These are phyloP conservation scores for Aureobasidium sp. DNA, from an alignment of 2,329 filamentous ascomycete species.

Conservation along the genomic window DNA sequence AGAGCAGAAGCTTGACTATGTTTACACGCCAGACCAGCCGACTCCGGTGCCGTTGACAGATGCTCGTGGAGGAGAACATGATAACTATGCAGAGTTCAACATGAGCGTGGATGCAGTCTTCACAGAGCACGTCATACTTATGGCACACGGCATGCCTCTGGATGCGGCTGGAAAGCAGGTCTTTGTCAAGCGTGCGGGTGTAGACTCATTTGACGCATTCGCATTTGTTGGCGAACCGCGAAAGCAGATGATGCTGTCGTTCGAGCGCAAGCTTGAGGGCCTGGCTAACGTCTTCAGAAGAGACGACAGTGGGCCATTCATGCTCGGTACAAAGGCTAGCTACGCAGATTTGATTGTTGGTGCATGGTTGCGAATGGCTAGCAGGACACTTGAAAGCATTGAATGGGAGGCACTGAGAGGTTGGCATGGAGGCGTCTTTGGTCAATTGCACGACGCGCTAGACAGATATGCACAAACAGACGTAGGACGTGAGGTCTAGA, in stretches of 20 bases:
- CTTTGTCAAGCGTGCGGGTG: constrained; percentile 1
- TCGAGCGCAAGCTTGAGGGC: neutral
- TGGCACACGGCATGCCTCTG: constrained; percentile 27
- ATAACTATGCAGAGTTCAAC: constrained; percentile 36
- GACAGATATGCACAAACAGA: neutral
- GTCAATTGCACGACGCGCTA: constrained; percentile 37
- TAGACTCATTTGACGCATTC: neutral
- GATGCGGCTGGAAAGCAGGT: constrained; percentile 14
- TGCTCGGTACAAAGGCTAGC: constrained; percentile 36
- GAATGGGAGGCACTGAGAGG: constrained; percentile 41
- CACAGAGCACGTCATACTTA: constrained; percentile 33
- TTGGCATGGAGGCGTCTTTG: constrained; percentile 47
- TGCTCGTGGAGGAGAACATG: constrained; percentile 42
- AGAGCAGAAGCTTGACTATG: constrained; percentile 3
- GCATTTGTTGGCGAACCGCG: neutral
- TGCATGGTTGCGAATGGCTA: constrained; percentile 45
- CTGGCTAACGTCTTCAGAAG: constrained; percentile 9
- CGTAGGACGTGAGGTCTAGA: neutral
- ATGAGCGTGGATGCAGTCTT: constrained; percentile 40
- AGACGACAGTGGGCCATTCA: constrained; percentile 35
- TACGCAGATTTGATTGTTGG: constrained; percentile 53
- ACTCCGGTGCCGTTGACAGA: constrained; percentile 27
- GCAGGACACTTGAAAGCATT: constrained; percentile 28
- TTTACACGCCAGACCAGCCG: constrained; percentile 38
- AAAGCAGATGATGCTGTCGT: neutral